These are phyloP conservation scores for Tolypocladium inflatum DNA, from an alignment of 2,329 filamentous ascomycete genomes.

Conservation along the genomic window DNA sequence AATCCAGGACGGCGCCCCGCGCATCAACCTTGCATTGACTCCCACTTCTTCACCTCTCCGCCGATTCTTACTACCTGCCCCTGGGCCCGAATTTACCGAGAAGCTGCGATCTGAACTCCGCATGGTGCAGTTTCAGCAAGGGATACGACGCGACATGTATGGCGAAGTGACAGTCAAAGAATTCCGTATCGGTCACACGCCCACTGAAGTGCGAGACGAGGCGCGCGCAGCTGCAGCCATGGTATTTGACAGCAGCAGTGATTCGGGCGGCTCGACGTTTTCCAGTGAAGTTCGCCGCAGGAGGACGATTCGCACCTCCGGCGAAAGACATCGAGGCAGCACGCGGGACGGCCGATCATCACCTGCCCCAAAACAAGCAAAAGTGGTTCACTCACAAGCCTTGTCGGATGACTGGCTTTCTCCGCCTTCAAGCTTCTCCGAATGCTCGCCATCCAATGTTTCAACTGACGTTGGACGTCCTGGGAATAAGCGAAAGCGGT, in stretches of 20 bases:
- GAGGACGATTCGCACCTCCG: neutral
- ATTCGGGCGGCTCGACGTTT: neutral
- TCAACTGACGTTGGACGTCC: neutral
- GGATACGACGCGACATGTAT: neutral
- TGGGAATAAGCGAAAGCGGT: neutral
- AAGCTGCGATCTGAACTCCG: neutral
- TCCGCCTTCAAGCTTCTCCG: neutral
- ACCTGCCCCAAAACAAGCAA: neutral
- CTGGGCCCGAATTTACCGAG: neutral
- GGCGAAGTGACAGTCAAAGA: neutral
- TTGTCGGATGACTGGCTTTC: neutral
- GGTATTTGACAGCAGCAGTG: neutral
- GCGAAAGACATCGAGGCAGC: neutral
- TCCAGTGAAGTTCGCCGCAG: neutral
- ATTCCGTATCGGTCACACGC: neutral
- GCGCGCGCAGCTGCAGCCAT: neutral
- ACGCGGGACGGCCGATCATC: neutral
- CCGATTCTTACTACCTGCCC: neutral
- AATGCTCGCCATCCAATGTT: neutral
- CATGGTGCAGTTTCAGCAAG: neutral
- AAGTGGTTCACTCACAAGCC: neutral
- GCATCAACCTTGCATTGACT: neutral
- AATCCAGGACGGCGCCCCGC: neutral
- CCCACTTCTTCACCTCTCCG: neutral
- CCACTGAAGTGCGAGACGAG: neutral